Evolutionary conservation across 805 yeast species (phyloP).

Genomic region (Metschnikowia peoriensis): DNA sequence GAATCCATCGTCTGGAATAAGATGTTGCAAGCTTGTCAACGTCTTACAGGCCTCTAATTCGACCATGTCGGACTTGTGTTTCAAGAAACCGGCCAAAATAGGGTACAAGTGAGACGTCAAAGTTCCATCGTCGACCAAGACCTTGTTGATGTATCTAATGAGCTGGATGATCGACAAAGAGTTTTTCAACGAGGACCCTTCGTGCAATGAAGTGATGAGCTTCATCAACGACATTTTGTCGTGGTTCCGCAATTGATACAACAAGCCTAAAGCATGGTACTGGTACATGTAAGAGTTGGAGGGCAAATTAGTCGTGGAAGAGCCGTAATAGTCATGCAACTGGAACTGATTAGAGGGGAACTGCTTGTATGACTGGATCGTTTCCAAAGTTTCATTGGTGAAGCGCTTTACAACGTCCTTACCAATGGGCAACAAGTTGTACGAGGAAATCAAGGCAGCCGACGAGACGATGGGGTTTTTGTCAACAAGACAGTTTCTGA

Average conservation of each 20-base stretch:
- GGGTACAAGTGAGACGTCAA: slow-evolving; percentile 59
- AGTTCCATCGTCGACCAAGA: slow-evolving; percentile 69
- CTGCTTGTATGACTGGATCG: slow-evolving; percentile 63
- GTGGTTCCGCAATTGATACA: slow-evolving; percentile 83
- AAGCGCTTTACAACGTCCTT: slow-evolving; percentile 91
- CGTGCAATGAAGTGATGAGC: slow-evolving; percentile 74
- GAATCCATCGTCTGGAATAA: slow-evolving; percentile 62
- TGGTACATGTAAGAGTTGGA: slow-evolving; percentile 80
- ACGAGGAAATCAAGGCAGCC: slow-evolving; percentile 91
- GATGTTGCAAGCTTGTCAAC: slow-evolving; percentile 50
- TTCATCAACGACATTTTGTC: slow-evolving; percentile 94
- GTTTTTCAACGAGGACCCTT: slow-evolving; percentile 61
- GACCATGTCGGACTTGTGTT: slow-evolving; percentile 84
- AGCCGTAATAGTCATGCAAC: slow-evolving; percentile 55
- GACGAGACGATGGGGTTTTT: slow-evolving; percentile 82
- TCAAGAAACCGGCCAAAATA: slow-evolving; percentile 65
- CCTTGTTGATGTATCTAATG: slow-evolving; percentile 75
- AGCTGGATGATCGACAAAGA: slow-evolving; percentile 84
- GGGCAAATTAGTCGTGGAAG: slow-evolving; percentile 51
- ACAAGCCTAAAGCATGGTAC: slow-evolving; percentile 91
- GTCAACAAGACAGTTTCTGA: slow-evolving; percentile 92
- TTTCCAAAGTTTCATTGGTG: slow-evolving; percentile 91
- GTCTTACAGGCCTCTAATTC: slow-evolving; percentile 89
- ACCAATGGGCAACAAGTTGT: slow-evolving; percentile 85
- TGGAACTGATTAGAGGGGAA: slow-evolving; percentile 50